Base-by-base conservation (phyloP, 2,329 filamentous ascomycete genomes). In the Phyllachora maydis region DNA sequence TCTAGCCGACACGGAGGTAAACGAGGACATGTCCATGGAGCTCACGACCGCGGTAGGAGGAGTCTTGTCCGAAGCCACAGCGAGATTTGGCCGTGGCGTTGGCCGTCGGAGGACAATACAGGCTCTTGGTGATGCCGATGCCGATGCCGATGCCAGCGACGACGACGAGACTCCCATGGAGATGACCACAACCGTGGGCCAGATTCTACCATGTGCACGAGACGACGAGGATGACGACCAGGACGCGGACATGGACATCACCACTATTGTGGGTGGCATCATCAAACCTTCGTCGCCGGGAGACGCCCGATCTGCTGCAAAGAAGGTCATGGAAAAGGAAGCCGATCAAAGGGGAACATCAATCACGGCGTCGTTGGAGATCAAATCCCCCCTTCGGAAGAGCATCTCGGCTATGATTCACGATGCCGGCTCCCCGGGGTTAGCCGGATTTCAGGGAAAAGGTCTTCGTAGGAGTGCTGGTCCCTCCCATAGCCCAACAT, bases 21-120 rank as follows among this genome's bases (percentile, higher is more conserved):
- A 73, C 21, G 68, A 73, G 33, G 75, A 82, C 21, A 67, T 81
- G 56, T 77, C 75, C 0, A 82, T 82, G 72, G 76, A 82, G 36
- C 58, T 82, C 28, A 78, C 72, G 2, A 64, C 66, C 3, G 65
- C 68, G 16, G 58, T 73, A 31, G 67, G 68, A 0, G 56, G 59
- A 11, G 45, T 71, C 1, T 37, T 70, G 15, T 27, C 31, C 3
- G 30, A 32, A 6, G 30, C 16, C 21, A 30, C 31, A 23, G 18
- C 22, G 21, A 31, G 23, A 23, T 31, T 11, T 9, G 28, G 23
- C 14, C 24, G 24, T 11, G 32, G 32, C 23, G 34, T 29, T 21
- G 31, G 22, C 21, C 38, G 31, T 19, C 38, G 28, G 11, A 36
- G 28, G 17, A 36, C 34, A 13, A 29, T n/a, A n/a, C n/a, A n/a